Conservation (phyloP, 495 filamentous ascomycete genomes). For the Gamarada debralockiae region DNA sequence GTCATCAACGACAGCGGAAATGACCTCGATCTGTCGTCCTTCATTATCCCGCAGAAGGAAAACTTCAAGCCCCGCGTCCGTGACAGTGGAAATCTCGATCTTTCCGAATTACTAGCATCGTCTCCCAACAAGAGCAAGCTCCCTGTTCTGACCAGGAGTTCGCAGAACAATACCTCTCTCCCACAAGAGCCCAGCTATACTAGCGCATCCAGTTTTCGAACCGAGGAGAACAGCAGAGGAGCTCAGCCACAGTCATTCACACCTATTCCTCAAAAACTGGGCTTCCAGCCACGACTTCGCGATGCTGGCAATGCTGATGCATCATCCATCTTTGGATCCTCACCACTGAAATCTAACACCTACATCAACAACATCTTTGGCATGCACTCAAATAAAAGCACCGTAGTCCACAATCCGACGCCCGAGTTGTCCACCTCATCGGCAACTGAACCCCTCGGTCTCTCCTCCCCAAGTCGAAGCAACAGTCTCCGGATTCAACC, state of each 20-base stretch:
- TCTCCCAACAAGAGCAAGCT: slow-evolving; percentile 13
- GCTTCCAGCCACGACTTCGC: slow-evolving; percentile 42
- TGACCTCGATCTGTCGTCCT: slow-evolving; percentile 15
- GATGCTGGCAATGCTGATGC: slow-evolving; percentile 4
- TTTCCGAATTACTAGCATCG: slow-evolving; percentile 21
- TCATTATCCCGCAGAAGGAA: slow-evolving; percentile 40
- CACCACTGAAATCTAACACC: slow-evolving; percentile 4
- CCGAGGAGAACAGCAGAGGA: neutral
- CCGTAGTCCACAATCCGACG: neutral
- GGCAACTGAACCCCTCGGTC: slow-evolving; percentile 7
- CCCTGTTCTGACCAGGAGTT: slow-evolving; percentile 14
- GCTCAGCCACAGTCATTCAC: slow-evolving; percentile 1
- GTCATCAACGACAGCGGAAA: slow-evolving; percentile 2
- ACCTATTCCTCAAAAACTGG: slow-evolving; percentile 41
- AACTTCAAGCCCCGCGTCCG: slow-evolving; percentile 46
- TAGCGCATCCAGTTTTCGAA: neutral
- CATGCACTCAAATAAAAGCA: neutral
- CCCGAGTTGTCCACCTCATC: slow-evolving; percentile 3
- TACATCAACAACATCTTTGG: slow-evolving; percentile 8
- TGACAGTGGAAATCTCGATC: slow-evolving; percentile 22
- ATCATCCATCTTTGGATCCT: slow-evolving; percentile 4
- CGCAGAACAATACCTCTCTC: neutral
- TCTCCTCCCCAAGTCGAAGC: slow-evolving; percentile 8
- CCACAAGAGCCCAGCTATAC: slow-evolving; percentile 2
- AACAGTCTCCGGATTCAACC: slow-evolving; percentile 6